Percentiles rank a stretch among this genome's conserved stretches.
Evolutionary conservation across 176 grass and related monocot species (phyloP).

Genomic region (Hyparrhenia diplandra): DNA sequence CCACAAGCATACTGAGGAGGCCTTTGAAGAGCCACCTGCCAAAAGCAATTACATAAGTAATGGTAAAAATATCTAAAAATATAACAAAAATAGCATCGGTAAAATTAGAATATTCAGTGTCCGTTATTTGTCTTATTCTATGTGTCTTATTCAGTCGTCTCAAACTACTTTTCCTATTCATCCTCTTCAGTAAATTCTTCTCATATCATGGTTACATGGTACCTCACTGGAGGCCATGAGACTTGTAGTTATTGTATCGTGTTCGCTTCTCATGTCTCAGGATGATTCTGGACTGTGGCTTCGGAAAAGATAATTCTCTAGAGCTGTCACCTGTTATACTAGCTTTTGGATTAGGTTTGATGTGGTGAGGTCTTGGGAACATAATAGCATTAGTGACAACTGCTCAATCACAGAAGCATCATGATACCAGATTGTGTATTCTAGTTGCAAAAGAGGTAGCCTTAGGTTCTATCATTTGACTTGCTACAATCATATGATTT

Average conservation of each 20-base stretch:
- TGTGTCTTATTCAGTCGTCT: too few relatives aligned
- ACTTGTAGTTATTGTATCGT: background rate
- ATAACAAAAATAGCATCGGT: too few relatives aligned
- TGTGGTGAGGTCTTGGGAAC: background rate
- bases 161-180: background rate
- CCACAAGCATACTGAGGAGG: constrained; percentile 93
- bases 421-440: background rate
- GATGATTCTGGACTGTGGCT: too few relatives aligned
- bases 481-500: background rate
- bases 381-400: background rate
- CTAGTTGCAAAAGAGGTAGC: background rate
- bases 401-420: background rate
- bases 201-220: background rate
- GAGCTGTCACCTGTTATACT: background rate
- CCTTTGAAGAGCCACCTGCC: constrained; percentile 81
- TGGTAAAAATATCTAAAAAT: too few relatives aligned
- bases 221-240: background rate
- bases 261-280: background rate
- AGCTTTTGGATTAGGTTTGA: background rate
- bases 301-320: too few relatives aligned
- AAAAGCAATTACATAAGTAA: constrained; percentile 27
- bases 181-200: background rate
- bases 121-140: too few relatives aligned
- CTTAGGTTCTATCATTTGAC: background rate
- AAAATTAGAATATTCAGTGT: too few relatives aligned